Conservation (phyloP, 2,329 filamentous ascomycete genomes). For the Talaromyces sp. region DNA sequence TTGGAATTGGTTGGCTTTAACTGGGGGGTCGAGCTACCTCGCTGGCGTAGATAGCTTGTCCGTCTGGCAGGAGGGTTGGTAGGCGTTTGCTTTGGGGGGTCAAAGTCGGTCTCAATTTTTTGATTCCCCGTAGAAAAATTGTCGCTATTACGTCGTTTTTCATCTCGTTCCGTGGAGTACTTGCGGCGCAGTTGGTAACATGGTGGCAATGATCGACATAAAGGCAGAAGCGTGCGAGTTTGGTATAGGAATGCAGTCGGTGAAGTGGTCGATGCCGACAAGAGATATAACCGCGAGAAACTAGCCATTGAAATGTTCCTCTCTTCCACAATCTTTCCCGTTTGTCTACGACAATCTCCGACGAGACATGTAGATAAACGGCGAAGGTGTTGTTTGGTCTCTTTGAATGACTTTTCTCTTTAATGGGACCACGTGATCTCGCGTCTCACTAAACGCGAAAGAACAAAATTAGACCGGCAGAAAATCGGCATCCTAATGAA, state of each 20-base stretch:
- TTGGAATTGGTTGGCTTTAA: not conserved
- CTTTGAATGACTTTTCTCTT: constrained; percentile 2
- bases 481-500: too few relatives aligned
- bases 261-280: constrained; percentile 34
- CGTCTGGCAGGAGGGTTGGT: constrained; percentile 10
- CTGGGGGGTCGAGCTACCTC: constrained; percentile 16
- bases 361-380: not conserved
- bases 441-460: constrained; percentile 11
- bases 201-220: constrained; percentile 10
- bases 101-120: not conserved
- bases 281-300: constrained; percentile 35
- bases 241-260: constrained; percentile 72
- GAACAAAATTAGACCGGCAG: too few relatives aligned
- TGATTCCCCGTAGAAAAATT: not conserved
- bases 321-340: too few relatives aligned
- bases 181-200: constrained; percentile 12
- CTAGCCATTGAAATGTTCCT: constrained; percentile 29
- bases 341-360: not conserved
- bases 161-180: constrained; percentile 16
- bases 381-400: not conserved
- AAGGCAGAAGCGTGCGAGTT: constrained; percentile 60
- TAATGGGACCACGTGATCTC: constrained; percentile 21
- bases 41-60: constrained; percentile 28
- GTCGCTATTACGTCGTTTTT: not conserved
- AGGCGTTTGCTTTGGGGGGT: not conserved